Base-by-base conservation (phyloP, 164 flowering plant species). In the Platanus orientalis region DNA sequence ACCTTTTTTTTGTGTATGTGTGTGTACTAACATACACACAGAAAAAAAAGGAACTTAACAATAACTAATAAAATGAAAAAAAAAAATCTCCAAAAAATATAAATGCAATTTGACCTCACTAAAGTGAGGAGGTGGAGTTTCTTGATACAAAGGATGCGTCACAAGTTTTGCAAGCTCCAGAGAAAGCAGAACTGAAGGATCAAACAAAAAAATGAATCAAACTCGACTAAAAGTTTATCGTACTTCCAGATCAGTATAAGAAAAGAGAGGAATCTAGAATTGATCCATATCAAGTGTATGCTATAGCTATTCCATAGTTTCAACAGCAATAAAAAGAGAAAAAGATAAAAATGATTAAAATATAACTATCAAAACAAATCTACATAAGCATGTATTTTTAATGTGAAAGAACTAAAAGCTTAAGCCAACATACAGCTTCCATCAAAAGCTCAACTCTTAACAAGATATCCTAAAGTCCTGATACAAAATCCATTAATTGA, bases 91-190 rank as follows among this genome's bases (percentile, higher is more conserved):
- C 19, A 28, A 49, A 39, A 24, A 25, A 34, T 34, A 19, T 17
- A 2, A 13, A 68, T 40, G 20, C 25, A 53, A 36, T 29, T 49
- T 2, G 32, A 94, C 96, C 95, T 83, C 80, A 30, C 82, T 76
- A 62, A 68, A 65, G 7, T 2, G 7, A 20, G 87, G 84, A 44
- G 61, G 80, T 2, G 77, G 72, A 73, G 65, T 71, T 44, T 82
- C 96, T 65, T 89, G 96, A 73, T 57, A 82, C 61, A 84, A 25
- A 2, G 97, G 97, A 61, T 80, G 62, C 20, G 16, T 6, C 54
- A 91, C 90, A 0, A 96, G 95, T 39, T 76, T 62, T 32, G 77
- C 82, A 61, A 55, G 76, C 66, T 79, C 84, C 71, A 83, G 88
- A 26, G 73, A 52, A 51, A 89, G 75, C 20, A 87, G 90, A 73